Percentiles rank a stretch among this genome's conserved stretches.
These are phyloP conservation scores for Zostera marina DNA, from an alignment of 116 monocot species.

Conservation along the genomic window DNA sequence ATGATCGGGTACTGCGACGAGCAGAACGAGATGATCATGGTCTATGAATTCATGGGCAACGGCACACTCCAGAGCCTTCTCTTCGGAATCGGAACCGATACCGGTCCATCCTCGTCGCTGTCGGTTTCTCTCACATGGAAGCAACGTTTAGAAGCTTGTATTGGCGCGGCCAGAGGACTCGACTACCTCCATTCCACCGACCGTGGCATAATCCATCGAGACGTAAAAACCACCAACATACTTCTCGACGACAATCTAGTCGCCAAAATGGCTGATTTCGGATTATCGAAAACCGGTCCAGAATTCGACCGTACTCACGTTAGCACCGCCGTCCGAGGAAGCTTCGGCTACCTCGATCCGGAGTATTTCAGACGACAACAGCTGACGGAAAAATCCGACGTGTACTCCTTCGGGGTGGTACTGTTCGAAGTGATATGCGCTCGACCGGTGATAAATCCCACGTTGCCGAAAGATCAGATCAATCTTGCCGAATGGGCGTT, in stretches of 20 bases:
- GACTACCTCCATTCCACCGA: slow-evolving; percentile 70
- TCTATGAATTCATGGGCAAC: slow-evolving; percentile 76
- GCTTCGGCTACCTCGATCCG: slow-evolving; percentile 67
- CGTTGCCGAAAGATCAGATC: slow-evolving; percentile 56
- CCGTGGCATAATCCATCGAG: slow-evolving; percentile 49
- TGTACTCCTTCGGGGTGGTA: slow-evolving; percentile 79
- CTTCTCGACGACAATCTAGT: slow-evolving; percentile 43
- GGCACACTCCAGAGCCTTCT: slow-evolving; percentile 62
- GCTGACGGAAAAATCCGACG: slow-evolving; percentile 62
- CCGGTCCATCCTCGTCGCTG: slow-evolving; percentile 2
- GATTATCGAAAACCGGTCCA: slow-evolving; percentile 53
- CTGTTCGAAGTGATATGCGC: slow-evolving; percentile 59
- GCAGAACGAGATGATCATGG: slow-evolving; percentile 63
- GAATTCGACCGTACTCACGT: slow-evolving; percentile 55
- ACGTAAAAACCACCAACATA: slow-evolving; percentile 72
- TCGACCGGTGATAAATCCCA: slow-evolving; percentile 56
- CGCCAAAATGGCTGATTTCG: slow-evolving; percentile 66
- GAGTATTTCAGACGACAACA: slow-evolving; percentile 63
- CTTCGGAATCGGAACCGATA: too few relatives aligned
- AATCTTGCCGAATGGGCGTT: slow-evolving; percentile 69
- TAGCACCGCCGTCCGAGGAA: slow-evolving; percentile 67
- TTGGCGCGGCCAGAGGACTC: slow-evolving; percentile 60
- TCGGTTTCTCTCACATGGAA: slow-evolving; percentile 37
- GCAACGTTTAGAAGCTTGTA: slow-evolving; percentile 49
- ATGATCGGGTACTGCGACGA: slow-evolving; percentile 76